Percentiles rank a stretch among this genome's conserved stretches.
These are phyloP conservation scores for Byssochlamys sp. DNA, from an alignment of 2,329 filamentous ascomycete species.

Conservation along the genomic window DNA sequence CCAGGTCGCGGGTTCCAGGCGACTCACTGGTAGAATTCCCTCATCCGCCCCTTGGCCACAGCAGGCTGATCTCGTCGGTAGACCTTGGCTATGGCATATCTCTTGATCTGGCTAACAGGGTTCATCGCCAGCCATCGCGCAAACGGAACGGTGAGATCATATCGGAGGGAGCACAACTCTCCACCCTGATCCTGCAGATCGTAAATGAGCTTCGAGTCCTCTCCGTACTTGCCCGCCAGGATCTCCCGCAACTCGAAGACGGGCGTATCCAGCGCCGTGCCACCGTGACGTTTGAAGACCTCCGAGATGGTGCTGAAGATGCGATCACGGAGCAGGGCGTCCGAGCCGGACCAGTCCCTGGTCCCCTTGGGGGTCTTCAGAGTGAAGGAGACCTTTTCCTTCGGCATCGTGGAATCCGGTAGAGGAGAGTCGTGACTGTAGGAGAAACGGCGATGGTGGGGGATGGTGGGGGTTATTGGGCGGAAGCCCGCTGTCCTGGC, in stretches of 20 bases:
- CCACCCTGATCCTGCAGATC: slow-evolving; percentile 80
- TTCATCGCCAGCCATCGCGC: slow-evolving; percentile 92
- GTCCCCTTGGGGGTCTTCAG: slow-evolving; percentile 88
- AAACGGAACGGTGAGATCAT: slow-evolving; percentile 82
- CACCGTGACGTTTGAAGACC: slow-evolving; percentile 77
- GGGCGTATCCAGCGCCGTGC: slow-evolving; percentile 66
- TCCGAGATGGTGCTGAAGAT: slow-evolving; percentile 67
- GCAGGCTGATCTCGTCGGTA: slow-evolving; percentile 73
- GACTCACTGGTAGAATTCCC: slow-evolving; percentile 73
- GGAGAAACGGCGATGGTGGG: slow-evolving; percentile 10
- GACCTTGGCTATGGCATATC: slow-evolving; percentile 92
- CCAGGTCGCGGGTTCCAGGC: neutral
- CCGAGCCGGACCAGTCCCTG: slow-evolving; percentile 71
- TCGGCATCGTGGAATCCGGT: slow-evolving; percentile 6
- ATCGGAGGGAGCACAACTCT: slow-evolving; percentile 73
- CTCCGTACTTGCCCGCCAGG: slow-evolving; percentile 79
- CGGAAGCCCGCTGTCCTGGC: slow-evolving; percentile 5
- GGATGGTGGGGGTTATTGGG: slow-evolving; percentile 8
- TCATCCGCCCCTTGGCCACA: slow-evolving; percentile 83
- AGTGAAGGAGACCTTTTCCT: slow-evolving; percentile 45
- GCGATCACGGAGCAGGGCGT: slow-evolving; percentile 70
- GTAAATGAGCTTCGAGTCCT: slow-evolving; percentile 87
- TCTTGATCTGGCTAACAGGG: slow-evolving; percentile 72
- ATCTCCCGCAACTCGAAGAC: slow-evolving; percentile 85
- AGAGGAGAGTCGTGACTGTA: slow-evolving; percentile 6